A percentile compares a stretch with the other conserved stretches of the same genome.
phyloP scores from a whole-genome alignment of 1,139 yeast species.

The Pichia sp. region DNA sequence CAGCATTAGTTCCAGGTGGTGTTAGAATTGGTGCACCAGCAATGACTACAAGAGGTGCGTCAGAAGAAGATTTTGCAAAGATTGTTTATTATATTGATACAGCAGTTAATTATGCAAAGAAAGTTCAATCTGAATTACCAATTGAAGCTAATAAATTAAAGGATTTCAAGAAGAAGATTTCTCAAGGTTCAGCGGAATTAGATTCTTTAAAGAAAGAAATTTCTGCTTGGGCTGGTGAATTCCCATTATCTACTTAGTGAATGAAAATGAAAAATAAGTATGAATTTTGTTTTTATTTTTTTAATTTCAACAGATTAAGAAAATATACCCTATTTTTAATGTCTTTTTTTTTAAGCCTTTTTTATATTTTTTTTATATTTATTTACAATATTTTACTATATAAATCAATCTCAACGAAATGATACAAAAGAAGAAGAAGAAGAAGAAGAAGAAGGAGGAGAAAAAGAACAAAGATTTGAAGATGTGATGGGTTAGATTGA shows the following conservation, averaged over 20 bases:
- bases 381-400: conserved; percentile 5
- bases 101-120: conserved; percentile 73
- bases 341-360: background rate
- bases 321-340: background rate
- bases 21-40: conserved; percentile 98
- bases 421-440: too few relatives aligned
- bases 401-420: conserved; percentile 15
- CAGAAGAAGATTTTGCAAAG: conserved; percentile 75
- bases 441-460: too few relatives aligned
- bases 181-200: conserved; percentile 63
- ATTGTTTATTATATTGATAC: conserved; percentile 80
- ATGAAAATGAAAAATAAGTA: too few relatives aligned
- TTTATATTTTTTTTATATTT: background rate
- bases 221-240: conserved; percentile 84
- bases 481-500: too few relatives aligned
- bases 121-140: conserved; percentile 69
- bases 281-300: background rate
- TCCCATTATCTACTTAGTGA: conserved; percentile 76
- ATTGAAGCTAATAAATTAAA: conserved; percentile 86
- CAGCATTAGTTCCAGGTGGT: conserved; percentile 97
- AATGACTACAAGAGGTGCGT: conserved; percentile 95
- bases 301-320: background rate
- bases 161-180: conserved; percentile 82
- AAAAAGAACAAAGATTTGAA: too few relatives aligned
- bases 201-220: conserved; percentile 69